A percentile compares a stretch with the other conserved stretches of the same genome.
Conservation (phyloP, 2,329 filamentous ascomycete species). For the Diaporthe sp. region DNA sequence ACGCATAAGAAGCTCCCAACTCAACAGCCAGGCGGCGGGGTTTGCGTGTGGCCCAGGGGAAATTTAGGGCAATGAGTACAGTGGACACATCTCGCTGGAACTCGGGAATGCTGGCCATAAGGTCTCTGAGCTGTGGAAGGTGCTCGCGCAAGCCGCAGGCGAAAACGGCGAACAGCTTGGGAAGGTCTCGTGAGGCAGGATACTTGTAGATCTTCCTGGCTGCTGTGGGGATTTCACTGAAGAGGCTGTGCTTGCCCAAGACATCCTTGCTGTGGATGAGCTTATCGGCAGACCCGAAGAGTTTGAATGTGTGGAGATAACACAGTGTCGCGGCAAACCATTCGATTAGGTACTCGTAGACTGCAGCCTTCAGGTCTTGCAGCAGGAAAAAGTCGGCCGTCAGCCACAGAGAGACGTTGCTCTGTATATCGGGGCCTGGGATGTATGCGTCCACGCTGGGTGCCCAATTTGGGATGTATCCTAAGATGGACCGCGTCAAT, state of each 20-base stretch:
- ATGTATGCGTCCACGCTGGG: neutral
- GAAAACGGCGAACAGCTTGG: neutral
- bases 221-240: neutral
- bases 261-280: neutral
- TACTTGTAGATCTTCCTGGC: neutral
- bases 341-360: neutral
- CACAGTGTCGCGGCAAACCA: neutral
- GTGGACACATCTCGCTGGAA: neutral
- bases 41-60: neutral
- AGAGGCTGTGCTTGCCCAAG: neutral
- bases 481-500: neutral
- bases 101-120: neutral
- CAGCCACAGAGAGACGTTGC: neutral
- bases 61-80: neutral
- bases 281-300: no score
- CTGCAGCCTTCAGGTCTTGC: neutral
- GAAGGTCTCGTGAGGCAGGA: neutral
- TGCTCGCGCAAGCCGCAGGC: neutral
- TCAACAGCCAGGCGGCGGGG: accelerated
- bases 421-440: neutral
- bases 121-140: neutral
- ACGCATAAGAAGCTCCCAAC: neutral
- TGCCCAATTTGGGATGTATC: neutral
- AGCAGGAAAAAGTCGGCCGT: conserved; percentile 20
- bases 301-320: neutral